Percentiles rank a stretch among this genome's conserved stretches.
Conservation (phyloP, 768 basidiomycete species). For the Chalciporus piperatus region DNA sequence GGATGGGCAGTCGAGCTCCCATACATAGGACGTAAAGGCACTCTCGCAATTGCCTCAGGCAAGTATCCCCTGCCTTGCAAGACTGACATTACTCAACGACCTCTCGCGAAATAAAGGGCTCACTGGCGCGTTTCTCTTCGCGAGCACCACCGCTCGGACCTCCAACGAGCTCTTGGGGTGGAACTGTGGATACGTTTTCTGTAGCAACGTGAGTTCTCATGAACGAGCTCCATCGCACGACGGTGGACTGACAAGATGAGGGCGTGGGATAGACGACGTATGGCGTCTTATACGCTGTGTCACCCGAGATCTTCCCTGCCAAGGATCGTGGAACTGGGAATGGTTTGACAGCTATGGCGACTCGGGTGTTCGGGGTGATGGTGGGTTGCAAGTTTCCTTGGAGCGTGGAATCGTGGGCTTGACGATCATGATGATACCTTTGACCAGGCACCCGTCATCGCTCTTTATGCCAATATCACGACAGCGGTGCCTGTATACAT, state of each 20-base stretch:
- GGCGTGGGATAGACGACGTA: conserved; percentile 58
- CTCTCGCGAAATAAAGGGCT: conserved; percentile 51
- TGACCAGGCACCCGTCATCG: conserved; percentile 65
- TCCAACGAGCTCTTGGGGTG: conserved; percentile 70
- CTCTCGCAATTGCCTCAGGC: conserved; percentile 62
- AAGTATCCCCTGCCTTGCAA: conserved; percentile 31
- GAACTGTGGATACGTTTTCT: conserved; percentile 77
- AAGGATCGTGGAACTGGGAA: conserved; percentile 75
- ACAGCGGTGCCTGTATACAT: conserved; percentile 73
- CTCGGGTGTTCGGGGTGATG: conserved; percentile 66
- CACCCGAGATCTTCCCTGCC: conserved; percentile 69
- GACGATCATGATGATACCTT: neutral
- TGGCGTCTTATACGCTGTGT: conserved; percentile 68
- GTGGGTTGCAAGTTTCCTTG: conserved; percentile 37
- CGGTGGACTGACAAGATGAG: neutral
- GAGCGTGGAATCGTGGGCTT: neutral
- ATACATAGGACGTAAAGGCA: conserved; percentile 62
- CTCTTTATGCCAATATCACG: conserved; percentile 60
- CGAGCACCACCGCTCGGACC: conserved; percentile 68
- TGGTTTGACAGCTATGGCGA: conserved; percentile 56
- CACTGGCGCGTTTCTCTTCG: conserved; percentile 74
- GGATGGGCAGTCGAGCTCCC: conserved; percentile 70
- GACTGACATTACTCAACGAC: conserved; percentile 42
- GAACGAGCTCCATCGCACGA: neutral
- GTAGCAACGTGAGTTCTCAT: conserved; percentile 46